Percentiles rank a stretch among this genome's conserved stretches.
Evolutionary conservation across 73 alveolate genomes (phyloP).

Genomic region (Paramecium sexaurelia): DNA sequence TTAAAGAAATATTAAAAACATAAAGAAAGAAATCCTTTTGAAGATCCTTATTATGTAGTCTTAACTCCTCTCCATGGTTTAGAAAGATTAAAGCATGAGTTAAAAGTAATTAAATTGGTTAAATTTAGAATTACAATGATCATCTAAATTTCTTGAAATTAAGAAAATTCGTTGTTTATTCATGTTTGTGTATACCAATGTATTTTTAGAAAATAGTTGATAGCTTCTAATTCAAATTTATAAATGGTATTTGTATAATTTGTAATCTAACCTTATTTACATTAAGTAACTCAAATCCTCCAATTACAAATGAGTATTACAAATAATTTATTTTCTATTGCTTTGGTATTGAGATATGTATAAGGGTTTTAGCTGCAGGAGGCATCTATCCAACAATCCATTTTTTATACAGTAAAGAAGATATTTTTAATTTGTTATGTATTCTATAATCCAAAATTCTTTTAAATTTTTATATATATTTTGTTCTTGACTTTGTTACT

Average conservation of each 20-base stretch:
- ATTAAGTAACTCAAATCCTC: background rate
- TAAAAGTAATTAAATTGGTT: background rate
- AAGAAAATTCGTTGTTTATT: background rate
- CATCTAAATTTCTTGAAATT: background rate
- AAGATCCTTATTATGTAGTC: background rate
- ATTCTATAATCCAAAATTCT: too few relatives aligned
- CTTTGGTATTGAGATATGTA: background rate
- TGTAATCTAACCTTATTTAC: background rate
- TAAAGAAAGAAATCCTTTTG: background rate
- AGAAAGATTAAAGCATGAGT: background rate
- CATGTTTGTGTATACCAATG: background rate
- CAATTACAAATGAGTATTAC: background rate
- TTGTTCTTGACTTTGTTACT: background rate
- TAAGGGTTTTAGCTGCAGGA: background rate
- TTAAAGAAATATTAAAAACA: background rate
- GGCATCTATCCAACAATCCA: background rate
- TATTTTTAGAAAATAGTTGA: background rate
- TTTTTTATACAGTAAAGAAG: background rate
- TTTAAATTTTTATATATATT: too few relatives aligned
- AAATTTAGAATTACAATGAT: background rate
- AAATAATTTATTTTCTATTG: background rate
- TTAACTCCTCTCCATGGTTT: background rate
- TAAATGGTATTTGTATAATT: background rate
- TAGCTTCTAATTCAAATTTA: background rate
- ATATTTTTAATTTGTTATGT: background rate